Evolutionary conservation across 306 rosid species (phyloP).

Genomic region (Prunus padus): DNA sequence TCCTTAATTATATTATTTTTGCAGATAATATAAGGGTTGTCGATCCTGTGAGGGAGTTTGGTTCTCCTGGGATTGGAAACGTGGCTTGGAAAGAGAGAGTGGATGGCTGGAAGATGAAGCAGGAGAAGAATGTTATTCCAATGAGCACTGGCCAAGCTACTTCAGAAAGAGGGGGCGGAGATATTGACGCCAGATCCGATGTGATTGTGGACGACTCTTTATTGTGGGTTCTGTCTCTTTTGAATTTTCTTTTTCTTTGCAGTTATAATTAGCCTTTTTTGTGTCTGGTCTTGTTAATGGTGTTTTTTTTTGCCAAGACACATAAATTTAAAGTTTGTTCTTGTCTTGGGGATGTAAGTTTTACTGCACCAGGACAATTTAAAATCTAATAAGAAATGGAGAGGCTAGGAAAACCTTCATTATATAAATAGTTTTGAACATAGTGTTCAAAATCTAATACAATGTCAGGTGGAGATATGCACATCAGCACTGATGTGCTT

Average conservation of each 20-base stretch:
- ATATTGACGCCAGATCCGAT: constrained; percentile 94
- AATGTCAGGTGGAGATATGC: constrained; percentile 58
- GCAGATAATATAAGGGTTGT: constrained; percentile 74
- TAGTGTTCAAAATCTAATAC: background rate
- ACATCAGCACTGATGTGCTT: constrained; percentile 80
- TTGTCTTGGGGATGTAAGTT: constrained; percentile 1
- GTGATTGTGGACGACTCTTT: constrained; percentile 83
- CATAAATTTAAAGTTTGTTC: background rate
- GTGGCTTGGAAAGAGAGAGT: constrained; percentile 99
- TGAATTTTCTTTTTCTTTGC: background rate
- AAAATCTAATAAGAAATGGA: background rate
- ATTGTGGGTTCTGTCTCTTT: constrained; percentile 46
- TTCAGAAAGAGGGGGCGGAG: constrained; percentile 92
- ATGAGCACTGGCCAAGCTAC: constrained; percentile 90
- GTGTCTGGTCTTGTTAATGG: constrained; percentile 15
- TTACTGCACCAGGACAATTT: constrained; percentile 2
- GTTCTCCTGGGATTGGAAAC: constrained; percentile 67
- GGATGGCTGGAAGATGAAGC: constrained; percentile 99
- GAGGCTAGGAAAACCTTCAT: constrained; percentile 7
- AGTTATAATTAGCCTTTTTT: background rate
- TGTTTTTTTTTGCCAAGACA: background rate
- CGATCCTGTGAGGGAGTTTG: constrained; percentile 61
- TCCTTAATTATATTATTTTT: constrained; percentile 19
- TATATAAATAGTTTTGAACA: background rate
- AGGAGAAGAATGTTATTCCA: constrained; percentile 75